Base-by-base conservation (phyloP, 371 early-diverging fungal genomes). In the Mucor velutinosus region DNA sequence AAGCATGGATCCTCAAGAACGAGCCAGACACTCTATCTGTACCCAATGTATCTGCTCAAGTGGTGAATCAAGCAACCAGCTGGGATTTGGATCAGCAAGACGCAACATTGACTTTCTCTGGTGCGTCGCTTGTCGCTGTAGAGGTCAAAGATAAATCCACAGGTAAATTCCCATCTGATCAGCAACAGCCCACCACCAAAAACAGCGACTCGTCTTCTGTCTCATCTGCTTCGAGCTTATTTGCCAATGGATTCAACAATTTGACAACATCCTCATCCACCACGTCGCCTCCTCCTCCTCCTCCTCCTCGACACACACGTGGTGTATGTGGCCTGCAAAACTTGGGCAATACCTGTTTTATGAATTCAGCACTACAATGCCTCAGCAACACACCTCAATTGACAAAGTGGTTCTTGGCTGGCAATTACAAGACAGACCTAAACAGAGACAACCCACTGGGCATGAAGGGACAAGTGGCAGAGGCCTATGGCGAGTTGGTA, bases 271-370 rank as follows among this genome's bases (percentile, higher is more conserved):
- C 64, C 8, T 64, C 72, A 15, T 27, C 39, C 5, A 55, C 67
- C 1, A 33, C 71, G 8, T 39, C 72, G 12, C 60, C 64, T 30
- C 30, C 30, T 30, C 30, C 30, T 30, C 30, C 30, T 30, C 4
- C 30, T 30, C 30, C 30, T 30, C 30, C 30, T 5, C 37, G 47
- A 35, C 27, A 30, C 29, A 30, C 62, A 17, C 70, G 49, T 11
- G 92, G 91, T 11, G 77, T 87, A 0, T 83, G 79, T 47, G 95
- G 95, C 0, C 79, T 94, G 32, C 76, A 72, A 33, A 95, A 95
- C 67, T 77, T 94, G 30, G 96, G 96, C 27, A 95, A 95, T 71
- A 95, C 95, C 0, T 95, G 96, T 75, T 95, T 92, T 73, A 94
- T 95, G 93, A 94, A 93, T 77, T 87, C 90, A 7, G 90, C 90